These are phyloP conservation scores for Sarocladium oryzae DNA, from an alignment of 2,329 filamentous ascomycete genomes.

Conservation along the genomic window DNA sequence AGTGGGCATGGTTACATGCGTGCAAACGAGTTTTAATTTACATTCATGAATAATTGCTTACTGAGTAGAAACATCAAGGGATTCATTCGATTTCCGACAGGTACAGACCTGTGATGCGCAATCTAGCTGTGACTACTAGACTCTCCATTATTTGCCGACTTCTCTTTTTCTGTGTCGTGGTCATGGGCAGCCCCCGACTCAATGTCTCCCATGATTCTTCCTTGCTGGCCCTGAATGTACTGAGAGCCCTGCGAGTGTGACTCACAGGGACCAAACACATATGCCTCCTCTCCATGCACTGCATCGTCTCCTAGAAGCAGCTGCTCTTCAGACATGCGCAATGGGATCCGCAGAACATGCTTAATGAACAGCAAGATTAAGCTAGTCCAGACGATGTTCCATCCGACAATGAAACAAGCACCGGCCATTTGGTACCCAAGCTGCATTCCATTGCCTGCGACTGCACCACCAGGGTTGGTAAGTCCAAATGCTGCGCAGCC, in stretches of 20 bases:
- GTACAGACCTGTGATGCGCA: too few species aligned
- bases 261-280: slow-evolving; percentile 13
- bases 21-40: too few species aligned
- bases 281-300: slow-evolving; percentile 12
- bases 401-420: slow-evolving; percentile 13
- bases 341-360: slow-evolving; percentile 12
- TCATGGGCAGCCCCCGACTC: too few species aligned
- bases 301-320: slow-evolving; percentile 11
- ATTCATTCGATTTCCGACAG: too few species aligned
- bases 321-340: slow-evolving; percentile 12
- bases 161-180: too few species aligned
- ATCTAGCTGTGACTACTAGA: neutral
- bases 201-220: neutral
- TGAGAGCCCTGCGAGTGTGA: neutral
- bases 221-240: neutral
- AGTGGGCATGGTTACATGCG: too few species aligned
- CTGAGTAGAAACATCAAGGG: too few species aligned
- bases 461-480: slow-evolving; percentile 12
- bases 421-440: slow-evolving; percentile 14
- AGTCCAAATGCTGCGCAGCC: slow-evolving; percentile 13
- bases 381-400: slow-evolving; percentile 13
- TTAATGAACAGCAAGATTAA: slow-evolving; percentile 13
- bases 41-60: too few species aligned
- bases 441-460: slow-evolving; percentile 13
- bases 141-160: too few species aligned